Base-by-base conservation (phyloP, 371 early-diverging fungal genomes). In the Mucor irregularis region DNA sequence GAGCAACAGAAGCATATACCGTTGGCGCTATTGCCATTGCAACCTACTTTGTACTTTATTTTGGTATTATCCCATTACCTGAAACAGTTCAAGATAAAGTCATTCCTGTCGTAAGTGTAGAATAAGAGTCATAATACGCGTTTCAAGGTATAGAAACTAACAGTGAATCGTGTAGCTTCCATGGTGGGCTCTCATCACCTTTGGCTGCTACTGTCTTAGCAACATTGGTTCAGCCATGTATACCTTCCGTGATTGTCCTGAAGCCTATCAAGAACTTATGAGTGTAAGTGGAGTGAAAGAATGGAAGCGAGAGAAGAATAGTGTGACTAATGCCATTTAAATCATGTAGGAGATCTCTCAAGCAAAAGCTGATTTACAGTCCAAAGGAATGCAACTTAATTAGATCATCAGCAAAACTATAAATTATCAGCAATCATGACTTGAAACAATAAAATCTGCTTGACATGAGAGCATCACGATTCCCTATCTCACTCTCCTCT, bases 181-280 rank as follows among this genome's bases (percentile, higher is more conserved):
- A 19, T 89, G 92, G 74, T 88, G 91, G 87, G 74, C 69, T 5
- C 66, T 93, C 28, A 89, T 94, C 44, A 68, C 86, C 0, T 90
- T 94, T 64, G 94, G 94, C 4, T 81, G 92, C 22, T 93, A 94
- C 66, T 87, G 90, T 30, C 84, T 95, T 16, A 84, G 83, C 22
- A 87, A 84, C 62, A 84, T 95, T 56, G 96, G 96, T 16, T 92
- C 83, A 56, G 87, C 89, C 44, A 79, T 95, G 56, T 68, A 89
- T 63, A 91, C 86, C 3, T 95, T 95, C 76, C 85, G 92, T 28
- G 94, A 95, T 61, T 93, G 94, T 71, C 92, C 93, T 42, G 93
- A 88, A 45, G 96, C 94, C 8, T 89, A 88, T 69, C 74, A 81
- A 44, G 89, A 89, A 58, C 81, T 95, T 19, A 82, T 88, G 82